Evolutionary conservation across 495 filamentous ascomycete species (phyloP), one percentile per base, ranked within the genome.

Genomic region (Sordaria brevicollis): DNA sequence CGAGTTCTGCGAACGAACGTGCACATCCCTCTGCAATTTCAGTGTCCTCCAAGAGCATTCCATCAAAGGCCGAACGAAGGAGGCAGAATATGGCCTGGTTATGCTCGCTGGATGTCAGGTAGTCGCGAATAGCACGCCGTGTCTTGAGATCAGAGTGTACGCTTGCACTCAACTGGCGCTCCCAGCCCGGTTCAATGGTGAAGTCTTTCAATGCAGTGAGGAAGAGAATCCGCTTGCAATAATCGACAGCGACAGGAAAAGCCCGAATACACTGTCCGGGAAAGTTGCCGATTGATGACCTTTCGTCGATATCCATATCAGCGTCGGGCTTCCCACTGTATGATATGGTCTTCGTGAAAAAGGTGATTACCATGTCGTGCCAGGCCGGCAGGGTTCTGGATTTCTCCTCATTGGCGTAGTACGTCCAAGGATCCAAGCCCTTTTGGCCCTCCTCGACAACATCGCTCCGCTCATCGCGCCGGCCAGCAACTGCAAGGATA

Each of bases 401-500:
- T 69, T 76, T 78, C 35, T 81, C 79, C 1, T 77, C 73, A 35
- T 79, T 78, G 69, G 71, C 81, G 68, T 77, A 81, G 67, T 81
- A 83, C 65, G 76, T 84, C 85, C 83, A 86, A 1, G 81, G 84
- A 71, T 85, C 90, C 2, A 96, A 85, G 3, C 95, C 95, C 77
- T 94, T 93, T 69, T 87, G 91, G 3, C 92, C 95, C 80, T 99
- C 94, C 77, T 98, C 95, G 0, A 92, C 78, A 0, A 97, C 88
- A 75, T 97, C 94, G 43, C 89, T 90, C 65, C 90, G 86, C 74
- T 92, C 89, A 37, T 84, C 82, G 5, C 82, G 80, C 1, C 85
- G 85, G 21, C 84, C 84, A 38, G 89, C 87, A 49, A 96, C 79
- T 43, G 93, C 93, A 71, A 97, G 84, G 35, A 97, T 83, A 79